Evolutionary conservation across 768 basidiomycete species (phyloP).

Genomic region (Russula sp.): DNA sequence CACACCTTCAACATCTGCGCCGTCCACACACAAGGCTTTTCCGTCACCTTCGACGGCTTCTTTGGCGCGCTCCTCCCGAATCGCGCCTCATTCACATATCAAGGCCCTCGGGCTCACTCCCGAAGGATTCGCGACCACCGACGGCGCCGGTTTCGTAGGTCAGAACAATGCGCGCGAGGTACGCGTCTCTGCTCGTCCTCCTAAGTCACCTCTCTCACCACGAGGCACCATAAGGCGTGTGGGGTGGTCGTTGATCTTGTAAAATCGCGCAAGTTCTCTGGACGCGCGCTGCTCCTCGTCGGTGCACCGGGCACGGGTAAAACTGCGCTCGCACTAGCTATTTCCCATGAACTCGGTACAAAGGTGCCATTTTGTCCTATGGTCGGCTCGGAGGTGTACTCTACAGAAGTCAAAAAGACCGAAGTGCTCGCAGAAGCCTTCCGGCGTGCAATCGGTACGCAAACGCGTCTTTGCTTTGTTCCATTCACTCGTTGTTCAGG

Average conservation of each 20-base stretch:
- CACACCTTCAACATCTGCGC: slow-evolving; percentile 28
- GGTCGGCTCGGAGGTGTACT: slow-evolving; percentile 97
- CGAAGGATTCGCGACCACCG: slow-evolving; percentile 70
- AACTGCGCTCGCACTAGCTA: slow-evolving; percentile 92
- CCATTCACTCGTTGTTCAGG: background rate
- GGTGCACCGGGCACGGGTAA: slow-evolving; percentile 98
- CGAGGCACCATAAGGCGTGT: slow-evolving; percentile 56
- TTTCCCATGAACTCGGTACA: slow-evolving; percentile 88
- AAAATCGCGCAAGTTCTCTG: slow-evolving; percentile 89
- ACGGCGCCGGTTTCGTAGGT: slow-evolving; percentile 85
- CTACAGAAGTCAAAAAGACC: slow-evolving; percentile 97
- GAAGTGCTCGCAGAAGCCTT: slow-evolving; percentile 95
- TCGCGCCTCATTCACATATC: slow-evolving; percentile 93
- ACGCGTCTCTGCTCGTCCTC: slow-evolving; percentile 20
- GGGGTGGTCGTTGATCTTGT: slow-evolving; percentile 86
- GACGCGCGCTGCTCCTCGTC: slow-evolving; percentile 84
- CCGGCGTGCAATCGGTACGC: slow-evolving; percentile 89
- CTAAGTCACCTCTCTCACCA: background rate
- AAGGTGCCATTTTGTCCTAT: slow-evolving; percentile 99
- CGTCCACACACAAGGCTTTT: slow-evolving; percentile 57
- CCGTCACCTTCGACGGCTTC: slow-evolving; percentile 60
- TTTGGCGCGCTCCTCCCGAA: slow-evolving; percentile 65
- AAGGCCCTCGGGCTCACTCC: slow-evolving; percentile 87
- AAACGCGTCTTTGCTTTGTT: background rate
- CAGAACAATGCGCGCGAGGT: slow-evolving; percentile 90